phyloP scores from a whole-genome alignment of 1,284 basidiomycete species.

The Puccinia triticina region DNA sequence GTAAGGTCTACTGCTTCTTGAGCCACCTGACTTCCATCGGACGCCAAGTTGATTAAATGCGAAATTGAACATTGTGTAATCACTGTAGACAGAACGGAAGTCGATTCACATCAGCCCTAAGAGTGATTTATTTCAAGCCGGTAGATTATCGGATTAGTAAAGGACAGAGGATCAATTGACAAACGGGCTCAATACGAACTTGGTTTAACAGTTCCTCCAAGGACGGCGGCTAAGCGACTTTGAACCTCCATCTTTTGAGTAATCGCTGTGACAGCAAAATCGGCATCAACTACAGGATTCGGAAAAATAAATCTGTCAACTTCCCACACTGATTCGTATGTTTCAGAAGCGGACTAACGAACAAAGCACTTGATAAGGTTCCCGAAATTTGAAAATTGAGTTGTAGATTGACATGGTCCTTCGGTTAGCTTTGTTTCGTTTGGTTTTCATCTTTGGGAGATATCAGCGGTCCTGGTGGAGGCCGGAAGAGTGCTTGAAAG shows the following conservation, averaged over 20 bases:
- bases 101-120: not conserved
- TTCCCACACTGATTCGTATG: not conserved
- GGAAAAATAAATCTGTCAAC: not conserved
- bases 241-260: slow-evolving; percentile 43
- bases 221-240: slow-evolving; percentile 24
- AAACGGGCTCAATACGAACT: slow-evolving; percentile 12
- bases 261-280: slow-evolving; percentile 31
- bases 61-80: slow-evolving; percentile 44
- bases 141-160: not conserved
- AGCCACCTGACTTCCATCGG: slow-evolving; percentile 34
- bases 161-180: not conserved
- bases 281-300: slow-evolving; percentile 40
- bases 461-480: not conserved
- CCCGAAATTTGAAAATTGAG: slow-evolving; percentile 40
- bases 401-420: slow-evolving; percentile 41
- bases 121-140: not conserved
- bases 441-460: slow-evolving; percentile 38
- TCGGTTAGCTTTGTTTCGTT: slow-evolving; percentile 38
- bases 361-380: slow-evolving; percentile 49
- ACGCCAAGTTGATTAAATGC: slow-evolving; percentile 28
- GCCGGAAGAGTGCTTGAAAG: not conserved
- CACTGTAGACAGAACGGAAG: slow-evolving; percentile 22
- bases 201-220: slow-evolving; percentile 38
- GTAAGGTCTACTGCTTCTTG: slow-evolving; percentile 37
- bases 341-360: not conserved